Evolutionary conservation across 768 basidiomycete species (phyloP).

Genomic region (Megacollybia marginata): DNA sequence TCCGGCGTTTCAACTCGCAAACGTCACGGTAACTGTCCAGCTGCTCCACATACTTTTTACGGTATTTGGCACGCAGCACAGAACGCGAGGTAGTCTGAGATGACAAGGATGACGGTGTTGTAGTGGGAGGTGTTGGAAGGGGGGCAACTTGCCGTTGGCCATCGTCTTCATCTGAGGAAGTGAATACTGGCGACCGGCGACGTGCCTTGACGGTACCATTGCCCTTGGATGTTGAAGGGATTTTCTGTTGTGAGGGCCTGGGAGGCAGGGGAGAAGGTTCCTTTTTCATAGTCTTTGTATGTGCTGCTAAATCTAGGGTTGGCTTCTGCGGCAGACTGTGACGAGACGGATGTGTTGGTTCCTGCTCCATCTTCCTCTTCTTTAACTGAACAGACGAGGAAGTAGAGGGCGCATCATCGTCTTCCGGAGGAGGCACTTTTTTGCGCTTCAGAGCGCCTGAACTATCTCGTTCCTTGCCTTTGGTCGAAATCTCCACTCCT

Average conservation of each 20-base stretch:
- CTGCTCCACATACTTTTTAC: constrained; percentile 44
- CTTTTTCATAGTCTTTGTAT: constrained; percentile 3
- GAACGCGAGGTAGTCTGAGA: constrained; percentile 36
- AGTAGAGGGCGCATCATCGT: constrained; percentile 8
- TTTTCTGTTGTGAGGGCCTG: constrained; percentile 19
- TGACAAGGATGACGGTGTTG: constrained; percentile 15
- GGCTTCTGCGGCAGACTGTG: constrained; percentile 5
- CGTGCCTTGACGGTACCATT: constrained; percentile 25
- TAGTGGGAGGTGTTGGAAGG: constrained; percentile 21
- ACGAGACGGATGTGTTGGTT: neutral
- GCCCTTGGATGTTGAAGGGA: constrained; percentile 11
- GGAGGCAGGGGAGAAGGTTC: constrained; percentile 9
- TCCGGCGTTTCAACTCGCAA: constrained; percentile 40
- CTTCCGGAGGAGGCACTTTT: constrained; percentile 26
- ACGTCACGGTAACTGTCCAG: constrained; percentile 38
- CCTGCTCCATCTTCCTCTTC: neutral
- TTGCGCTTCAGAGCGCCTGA: constrained; percentile 32
- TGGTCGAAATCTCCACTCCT: neutral
- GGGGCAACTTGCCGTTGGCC: constrained; percentile 24
- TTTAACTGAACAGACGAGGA: neutral
- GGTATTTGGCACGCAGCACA: constrained; percentile 46
- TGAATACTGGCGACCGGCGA: constrained; percentile 56
- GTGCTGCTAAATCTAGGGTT: neutral
- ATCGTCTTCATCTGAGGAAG: constrained; percentile 56
- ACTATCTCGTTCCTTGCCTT: constrained; percentile 12